Conservation (phyloP, 768 basidiomycete species). For the Hypsizygus marmoreus region DNA sequence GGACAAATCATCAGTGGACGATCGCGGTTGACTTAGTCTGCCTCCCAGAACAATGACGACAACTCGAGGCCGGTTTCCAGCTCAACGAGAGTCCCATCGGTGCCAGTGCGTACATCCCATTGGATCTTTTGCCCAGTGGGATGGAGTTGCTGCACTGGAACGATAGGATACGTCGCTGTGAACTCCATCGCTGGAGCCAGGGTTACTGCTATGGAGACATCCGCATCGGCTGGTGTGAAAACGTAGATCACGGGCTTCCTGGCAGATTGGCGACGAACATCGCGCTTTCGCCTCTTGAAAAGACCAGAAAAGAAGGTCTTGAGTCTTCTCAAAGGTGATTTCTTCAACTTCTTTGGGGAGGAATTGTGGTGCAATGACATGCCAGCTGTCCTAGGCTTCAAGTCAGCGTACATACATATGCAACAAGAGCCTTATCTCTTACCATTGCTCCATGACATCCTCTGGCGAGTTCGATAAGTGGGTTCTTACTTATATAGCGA, state of each 20-base stretch:
- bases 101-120: slow-evolving; percentile 34
- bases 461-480: too few relatives aligned
- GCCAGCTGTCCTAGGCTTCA: too few relatives aligned
- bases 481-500: too few relatives aligned
- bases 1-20: background rate
- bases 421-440: too few relatives aligned
- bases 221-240: slow-evolving; percentile 27
- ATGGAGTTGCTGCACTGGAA: slow-evolving; percentile 20
- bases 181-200: slow-evolving; percentile 35
- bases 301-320: slow-evolving; percentile 5
- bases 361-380: too few relatives aligned
- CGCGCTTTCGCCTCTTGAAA: slow-evolving; percentile 5
- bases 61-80: slow-evolving; percentile 26
- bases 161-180: slow-evolving; percentile 35
- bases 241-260: slow-evolving; percentile 40
- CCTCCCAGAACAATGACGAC: slow-evolving; percentile 43
- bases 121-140: slow-evolving; percentile 21
- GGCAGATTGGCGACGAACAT: background rate
- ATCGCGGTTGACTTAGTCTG: slow-evolving; percentile 26
- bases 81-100: slow-evolving; percentile 33
- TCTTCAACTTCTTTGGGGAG: background rate
- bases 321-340: slow-evolving; percentile 6
- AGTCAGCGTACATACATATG: too few relatives aligned
- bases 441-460: too few relatives aligned
- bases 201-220: slow-evolving; percentile 29